Evolutionary conservation across 1,284 basidiomycete species (phyloP).

Genomic region (Tilletia horrida): DNA sequence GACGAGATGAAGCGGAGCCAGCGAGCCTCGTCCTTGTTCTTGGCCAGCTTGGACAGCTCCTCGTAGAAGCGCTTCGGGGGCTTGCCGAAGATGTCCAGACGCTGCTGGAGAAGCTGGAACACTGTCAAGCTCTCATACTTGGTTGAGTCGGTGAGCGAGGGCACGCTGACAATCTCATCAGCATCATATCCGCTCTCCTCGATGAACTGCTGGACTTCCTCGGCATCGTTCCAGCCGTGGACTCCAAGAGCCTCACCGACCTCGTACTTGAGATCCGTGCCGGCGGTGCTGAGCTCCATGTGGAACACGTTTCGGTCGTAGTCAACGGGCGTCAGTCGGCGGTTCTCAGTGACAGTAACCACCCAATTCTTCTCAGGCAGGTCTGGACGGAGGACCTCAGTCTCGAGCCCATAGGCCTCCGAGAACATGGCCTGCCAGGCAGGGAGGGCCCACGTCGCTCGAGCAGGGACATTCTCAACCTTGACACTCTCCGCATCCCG

Average conservation of each 20-base stretch:
- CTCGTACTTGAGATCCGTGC: slow-evolving; percentile 89
- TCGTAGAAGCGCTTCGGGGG: slow-evolving; percentile 95
- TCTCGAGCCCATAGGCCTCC: slow-evolving; percentile 51
- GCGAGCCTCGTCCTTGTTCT: slow-evolving; percentile 69
- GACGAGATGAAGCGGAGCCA: slow-evolving; percentile 88
- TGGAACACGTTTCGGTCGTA: slow-evolving; percentile 99
- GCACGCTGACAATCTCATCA: slow-evolving; percentile 75
- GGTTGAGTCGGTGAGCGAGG: slow-evolving; percentile 59
- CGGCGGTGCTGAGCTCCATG: slow-evolving; percentile 87
- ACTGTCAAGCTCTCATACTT: slow-evolving; percentile 75
- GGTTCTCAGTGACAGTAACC: slow-evolving; percentile 88
- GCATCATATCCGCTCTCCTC: slow-evolving; percentile 85
- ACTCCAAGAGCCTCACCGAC: slow-evolving; percentile 96
- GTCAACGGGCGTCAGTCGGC: slow-evolving; percentile 84
- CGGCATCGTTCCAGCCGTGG: slow-evolving; percentile 93
- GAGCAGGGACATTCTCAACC: slow-evolving; percentile 32
- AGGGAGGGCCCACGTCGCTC: slow-evolving; percentile 49
- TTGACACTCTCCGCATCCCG: slow-evolving; percentile 35
- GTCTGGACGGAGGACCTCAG: slow-evolving; percentile 66
- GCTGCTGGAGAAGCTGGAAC: slow-evolving; percentile 91
- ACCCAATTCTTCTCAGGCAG: slow-evolving; percentile 85
- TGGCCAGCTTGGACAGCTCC: slow-evolving; percentile 76
- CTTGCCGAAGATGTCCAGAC: slow-evolving; percentile 91
- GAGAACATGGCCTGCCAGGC: slow-evolving; percentile 54
- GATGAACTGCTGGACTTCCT: slow-evolving; percentile 85